Conservation (phyloP, 306 rosid genomes). For the Myrica gale region DNA sequence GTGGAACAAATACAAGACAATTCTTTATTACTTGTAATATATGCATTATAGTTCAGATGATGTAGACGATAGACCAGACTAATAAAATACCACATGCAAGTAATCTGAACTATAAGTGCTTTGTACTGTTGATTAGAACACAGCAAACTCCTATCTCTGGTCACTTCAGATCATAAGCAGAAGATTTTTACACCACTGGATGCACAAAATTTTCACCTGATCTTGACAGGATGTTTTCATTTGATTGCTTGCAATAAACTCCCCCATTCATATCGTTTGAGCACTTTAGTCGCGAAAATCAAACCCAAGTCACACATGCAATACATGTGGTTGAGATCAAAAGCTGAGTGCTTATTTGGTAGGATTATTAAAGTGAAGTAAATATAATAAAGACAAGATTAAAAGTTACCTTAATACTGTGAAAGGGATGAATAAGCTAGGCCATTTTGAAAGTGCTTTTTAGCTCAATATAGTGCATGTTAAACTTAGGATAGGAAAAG, state of each 20-base stretch:
- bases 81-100: not conserved
- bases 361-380: not conserved
- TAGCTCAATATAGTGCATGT: no score
- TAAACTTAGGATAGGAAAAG: not conserved
- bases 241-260: not conserved
- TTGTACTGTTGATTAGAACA: not conserved
- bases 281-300: not conserved
- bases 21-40: not conserved
- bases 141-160: not conserved
- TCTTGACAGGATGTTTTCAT: not conserved
- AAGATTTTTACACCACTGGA: not conserved
- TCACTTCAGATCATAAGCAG: not conserved
- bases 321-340: not conserved
- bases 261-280: not conserved
- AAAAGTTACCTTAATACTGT: no score
- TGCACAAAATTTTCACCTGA: not conserved
- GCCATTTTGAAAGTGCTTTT: no score
- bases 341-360: not conserved
- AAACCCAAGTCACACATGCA: slow-evolving; percentile 1
- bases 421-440: no score
- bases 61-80: not conserved
- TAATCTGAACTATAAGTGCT: not conserved
- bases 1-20: not conserved
- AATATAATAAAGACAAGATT: no score
- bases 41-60: not conserved